Evolutionary conservation across 2,329 filamentous ascomycete species (phyloP).

Genomic region (Dendrostoma leiphaemia): DNA sequence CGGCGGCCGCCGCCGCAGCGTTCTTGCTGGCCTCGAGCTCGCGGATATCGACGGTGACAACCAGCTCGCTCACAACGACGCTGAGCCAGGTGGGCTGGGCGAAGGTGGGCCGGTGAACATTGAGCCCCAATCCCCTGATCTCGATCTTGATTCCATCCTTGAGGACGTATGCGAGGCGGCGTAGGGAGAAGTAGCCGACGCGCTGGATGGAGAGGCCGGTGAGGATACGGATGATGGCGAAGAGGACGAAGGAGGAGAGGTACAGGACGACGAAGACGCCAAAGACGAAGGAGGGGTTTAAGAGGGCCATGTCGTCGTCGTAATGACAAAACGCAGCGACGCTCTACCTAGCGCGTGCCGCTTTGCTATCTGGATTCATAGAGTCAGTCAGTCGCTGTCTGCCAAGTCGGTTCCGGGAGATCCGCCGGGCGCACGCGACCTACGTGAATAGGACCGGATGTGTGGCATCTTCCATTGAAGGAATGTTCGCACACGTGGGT

Average conservation of each 20-base stretch:
- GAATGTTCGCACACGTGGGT: slow-evolving; percentile 4
- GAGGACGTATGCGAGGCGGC: slow-evolving; percentile 85
- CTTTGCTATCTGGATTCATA: slow-evolving; percentile 15
- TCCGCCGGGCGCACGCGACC: slow-evolving; percentile 5
- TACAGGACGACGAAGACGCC: slow-evolving; percentile 84
- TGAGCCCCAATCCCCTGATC: slow-evolving; percentile 82
- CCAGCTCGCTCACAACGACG: slow-evolving; percentile 81
- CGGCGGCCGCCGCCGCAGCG: slow-evolving; percentile 28
- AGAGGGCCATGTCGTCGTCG: slow-evolving; percentile 54
- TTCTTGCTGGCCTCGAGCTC: slow-evolving; percentile 55
- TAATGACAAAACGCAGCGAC: slow-evolving; percentile 18
- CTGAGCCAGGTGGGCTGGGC: slow-evolving; percentile 96
- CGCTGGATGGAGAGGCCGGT: slow-evolving; percentile 96
- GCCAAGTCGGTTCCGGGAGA: background rate
- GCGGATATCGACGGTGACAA: slow-evolving; percentile 76
- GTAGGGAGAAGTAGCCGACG: slow-evolving; percentile 87
- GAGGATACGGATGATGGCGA: slow-evolving; percentile 86
- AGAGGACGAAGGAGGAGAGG: slow-evolving; percentile 86
- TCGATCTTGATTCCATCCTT: slow-evolving; percentile 87
- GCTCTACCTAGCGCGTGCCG: slow-evolving; percentile 21
- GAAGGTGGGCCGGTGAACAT: slow-evolving; percentile 90
- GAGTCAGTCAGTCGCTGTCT: slow-evolving; percentile 5
- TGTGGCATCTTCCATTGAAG: slow-evolving; percentile 18
- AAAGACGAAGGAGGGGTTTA: slow-evolving; percentile 78
- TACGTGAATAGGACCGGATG: slow-evolving; percentile 17